Base-by-base conservation (phyloP, 495 filamentous ascomycete species). In the Penicillium desertorum region DNA sequence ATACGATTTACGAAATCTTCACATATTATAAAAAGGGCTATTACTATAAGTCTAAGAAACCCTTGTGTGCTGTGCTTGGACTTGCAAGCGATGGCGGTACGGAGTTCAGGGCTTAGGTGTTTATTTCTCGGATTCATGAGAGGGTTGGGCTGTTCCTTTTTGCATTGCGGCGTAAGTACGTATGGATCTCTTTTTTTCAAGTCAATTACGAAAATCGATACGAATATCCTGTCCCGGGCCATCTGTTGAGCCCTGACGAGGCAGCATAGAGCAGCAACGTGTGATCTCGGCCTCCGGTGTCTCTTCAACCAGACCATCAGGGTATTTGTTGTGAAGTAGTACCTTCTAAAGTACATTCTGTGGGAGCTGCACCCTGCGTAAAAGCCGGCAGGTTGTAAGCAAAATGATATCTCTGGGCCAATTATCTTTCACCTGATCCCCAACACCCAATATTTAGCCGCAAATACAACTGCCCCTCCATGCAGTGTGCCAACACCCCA, bases 1-100 rank as follows among this genome's bases (percentile, higher is more conserved):
- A 47, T 55, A 55, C 32, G 53, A 47, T 5, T 55, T 47, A 55
- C 29, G 53, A 55, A 39, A 17, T 23, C 0, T 47, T 36, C 16
- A 39, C 10, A 36, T 55, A 30, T 20, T 47, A 46, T 22, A 47
- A 46, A 55, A 55, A 36, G n/a, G n/a, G 25, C 25, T 22, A 36
- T 17, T 43, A 45, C 30, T 20, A 25, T 6, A 41, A 51, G 52
- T 12, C 2, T 37, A 36, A 4, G 8, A 19, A 29, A 11, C 17
- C 3, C 23, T 30, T 3, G 10, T 39, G 36, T 36, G 12, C 29
- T 54, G 16, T 19, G 30, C 42, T 36, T 34, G 51, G 22, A 8
- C 11, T n/a, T 29, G 25, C 6, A 10, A 44, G 41, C 29, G 29
- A 46, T 23, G 29, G 27, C 8, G 20, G 27, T 36, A 14, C 0